These are phyloP conservation scores for Zalerion maritima DNA, from an alignment of 495 filamentous ascomycete genomes.

Conservation along the genomic window DNA sequence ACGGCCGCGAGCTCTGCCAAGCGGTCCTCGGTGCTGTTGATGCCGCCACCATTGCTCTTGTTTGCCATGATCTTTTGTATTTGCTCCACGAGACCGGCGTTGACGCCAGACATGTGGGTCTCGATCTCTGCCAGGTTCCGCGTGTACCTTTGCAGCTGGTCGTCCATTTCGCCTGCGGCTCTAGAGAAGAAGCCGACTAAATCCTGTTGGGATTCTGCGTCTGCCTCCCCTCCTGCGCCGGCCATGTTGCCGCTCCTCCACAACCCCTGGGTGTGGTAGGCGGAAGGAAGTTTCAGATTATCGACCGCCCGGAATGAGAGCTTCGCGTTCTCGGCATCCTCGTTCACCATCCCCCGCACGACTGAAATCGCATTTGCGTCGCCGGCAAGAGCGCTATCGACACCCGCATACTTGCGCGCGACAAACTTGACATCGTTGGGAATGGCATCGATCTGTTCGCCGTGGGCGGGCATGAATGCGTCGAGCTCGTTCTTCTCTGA, in stretches of 20 bases:
- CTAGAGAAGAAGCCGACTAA: constrained; percentile 65
- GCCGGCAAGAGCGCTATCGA: constrained; percentile 55
- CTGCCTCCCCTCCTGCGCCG: constrained; percentile 28
- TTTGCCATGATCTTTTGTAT: constrained; percentile 50
- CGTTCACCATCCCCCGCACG: constrained; percentile 45
- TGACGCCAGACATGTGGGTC: constrained; percentile 61
- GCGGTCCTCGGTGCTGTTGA: constrained; percentile 24
- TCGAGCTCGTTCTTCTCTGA: constrained; percentile 37
- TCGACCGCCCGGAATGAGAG: constrained; percentile 63
- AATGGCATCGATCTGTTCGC: constrained; percentile 46
- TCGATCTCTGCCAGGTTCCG: constrained; percentile 68
- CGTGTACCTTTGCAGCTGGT: constrained; percentile 50
- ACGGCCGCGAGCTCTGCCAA: constrained; percentile 45
- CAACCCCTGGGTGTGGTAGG: constrained; percentile 49
- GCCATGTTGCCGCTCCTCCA: constrained; percentile 25
- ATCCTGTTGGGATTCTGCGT: constrained; percentile 44
- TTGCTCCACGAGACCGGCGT: constrained; percentile 52
- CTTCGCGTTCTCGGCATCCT: constrained; percentile 56
- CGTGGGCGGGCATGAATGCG: constrained; percentile 50
- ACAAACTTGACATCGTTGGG: constrained; percentile 65
- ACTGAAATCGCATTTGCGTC: constrained; percentile 59
- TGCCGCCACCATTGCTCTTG: constrained; percentile 32
- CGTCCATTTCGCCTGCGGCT: constrained; percentile 55
- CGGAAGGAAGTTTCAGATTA: constrained; percentile 57
- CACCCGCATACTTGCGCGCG: constrained; percentile 52